These are phyloP conservation scores for Sanghuangporus baumii DNA, from an alignment of 1,284 basidiomycete genomes.

Conservation along the genomic window DNA sequence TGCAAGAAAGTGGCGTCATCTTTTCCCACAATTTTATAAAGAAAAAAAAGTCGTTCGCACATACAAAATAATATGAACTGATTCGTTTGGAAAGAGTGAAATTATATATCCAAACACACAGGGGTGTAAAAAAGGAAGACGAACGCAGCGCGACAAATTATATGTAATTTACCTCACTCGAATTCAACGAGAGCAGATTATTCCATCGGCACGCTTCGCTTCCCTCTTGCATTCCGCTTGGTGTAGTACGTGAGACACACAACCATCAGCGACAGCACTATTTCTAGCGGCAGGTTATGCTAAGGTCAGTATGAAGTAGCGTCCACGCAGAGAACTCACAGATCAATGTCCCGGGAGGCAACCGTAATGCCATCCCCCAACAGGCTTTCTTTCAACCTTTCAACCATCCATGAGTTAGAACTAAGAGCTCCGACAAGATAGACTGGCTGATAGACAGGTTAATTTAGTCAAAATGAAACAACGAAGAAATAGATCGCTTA, in stretches of 20 bases:
- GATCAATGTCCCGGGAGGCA: slow-evolving; percentile 68
- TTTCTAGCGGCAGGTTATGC: not conserved
- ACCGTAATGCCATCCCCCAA: slow-evolving; percentile 49
- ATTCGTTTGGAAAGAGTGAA: too few species aligned
- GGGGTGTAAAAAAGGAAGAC: too few species aligned
- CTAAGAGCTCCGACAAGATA: slow-evolving; percentile 78
- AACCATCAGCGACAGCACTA: slow-evolving; percentile 8
- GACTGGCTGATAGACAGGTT: slow-evolving; percentile 48
- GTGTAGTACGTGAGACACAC: not conserved
- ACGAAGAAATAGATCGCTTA: slow-evolving; percentile 21
- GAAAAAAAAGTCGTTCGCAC: not conserved
- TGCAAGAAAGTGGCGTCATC: not conserved
- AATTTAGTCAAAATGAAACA: not conserved
- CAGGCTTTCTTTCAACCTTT: slow-evolving; percentile 62
- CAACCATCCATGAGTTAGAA: slow-evolving; percentile 70
- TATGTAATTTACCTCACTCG: not conserved
- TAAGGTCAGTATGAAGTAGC: not conserved
- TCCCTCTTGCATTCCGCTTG: not conserved
- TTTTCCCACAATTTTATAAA: not conserved
- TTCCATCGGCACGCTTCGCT: not conserved
- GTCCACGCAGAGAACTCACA: slow-evolving; percentile 35
- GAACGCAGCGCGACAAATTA: too few species aligned
- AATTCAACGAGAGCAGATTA: not conserved
- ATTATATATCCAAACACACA: too few species aligned
- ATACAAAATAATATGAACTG: too few species aligned